Base-by-base conservation (phyloP, 257 asterid species). In the Verbascum thapsus region DNA sequence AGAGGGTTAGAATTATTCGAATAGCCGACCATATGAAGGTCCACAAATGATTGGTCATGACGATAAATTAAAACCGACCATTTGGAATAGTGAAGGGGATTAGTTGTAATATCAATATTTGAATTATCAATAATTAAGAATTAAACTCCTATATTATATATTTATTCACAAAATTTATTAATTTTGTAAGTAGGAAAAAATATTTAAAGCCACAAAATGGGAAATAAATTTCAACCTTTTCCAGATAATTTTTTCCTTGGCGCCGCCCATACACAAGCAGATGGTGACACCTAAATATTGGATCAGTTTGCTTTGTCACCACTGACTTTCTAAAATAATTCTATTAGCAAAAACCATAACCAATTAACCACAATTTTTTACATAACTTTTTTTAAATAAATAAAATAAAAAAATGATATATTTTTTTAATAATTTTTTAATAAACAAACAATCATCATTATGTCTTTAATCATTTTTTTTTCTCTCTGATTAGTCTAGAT, bases 21-120 rank as follows among this genome's bases (percentile, higher is more conserved):
- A 41, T 22, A 67, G 65, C 89, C 89, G 87, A 74, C 78, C 80
- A 23, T 62, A 72, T 74, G 79, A 62, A 70, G 69, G 73, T 40
- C 68, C 72, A 59, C 76, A 38, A 68, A 83, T 74, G 73, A 85
- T 78, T 80, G 81, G 55, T 53, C 18, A 30, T 51, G 54, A 11
- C 9, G 10, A 62, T 53, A 15, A 20, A 6, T 41, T 15, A 35
- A 64, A 22, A 79, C 83, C 90, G 81, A 75, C 86, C 81, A 76
- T 66, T 44, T 53, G 49, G 38, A 54, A 47, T 56, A 18, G 51
- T 59, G 47, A 52, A 23, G 61, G 71, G 53, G 70, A 51, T 63
- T 62, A 48, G 20, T 60, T 60, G 53, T 35, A 10, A 55, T 22
- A 42, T 44, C 23, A 10, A 55, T 22, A 42, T 44, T 32, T 42